Evolutionary conservation across 2,329 filamentous ascomycete genomes (phyloP), one percentile per base, ranked within the genome.

Genomic region (Cyphellophora europaea): DNA sequence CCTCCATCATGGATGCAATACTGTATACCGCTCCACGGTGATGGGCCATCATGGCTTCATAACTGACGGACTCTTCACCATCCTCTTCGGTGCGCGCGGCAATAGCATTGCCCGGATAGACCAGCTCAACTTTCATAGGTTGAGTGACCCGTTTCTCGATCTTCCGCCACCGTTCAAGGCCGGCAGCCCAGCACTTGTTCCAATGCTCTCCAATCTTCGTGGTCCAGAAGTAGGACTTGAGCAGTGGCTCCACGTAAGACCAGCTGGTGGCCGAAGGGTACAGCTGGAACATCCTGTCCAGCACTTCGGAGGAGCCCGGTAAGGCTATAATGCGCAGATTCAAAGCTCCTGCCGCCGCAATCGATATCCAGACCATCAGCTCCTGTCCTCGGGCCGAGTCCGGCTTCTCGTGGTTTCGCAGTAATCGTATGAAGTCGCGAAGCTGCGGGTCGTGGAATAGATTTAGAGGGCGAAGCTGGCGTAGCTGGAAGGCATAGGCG

Each of bases 371-470:
- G 27, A 44, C 33, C 4, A 49, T 27, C 4, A 13, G 18, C 19
- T 41, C 32, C 21, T 42, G 42, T 31, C 45, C 44, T 18, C 35
- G 25, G 4, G 15, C 11, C 11, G 36, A 23, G 4, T 25, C 25
- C 3, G 42, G 32, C 23, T 35, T 43, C 5, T 38, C 6, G 17
- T 47, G 42, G 11, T n/a, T 19, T 6, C 39, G 40, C 10, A 47
- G 25, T 4, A 39, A 36, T 12, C 30, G 34, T 13, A 49, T 38
- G 30, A 47, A 45, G 5, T 38, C 35, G 23, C 39, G 36, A n/a
- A 49, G 41, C 13, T 44, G 36, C 6, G 44, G 46, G 28, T 49
- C 46, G 18, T 45, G 42, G 38, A 49, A 49, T 16, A 49, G 25
- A 13, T 38, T 47, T 12, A 44, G 35, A 11, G 40, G 35, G 5